A percentile compares a stretch with the other conserved stretches of the same genome.
These are phyloP conservation scores for Talaromyces borbonicus DNA, from an alignment of 495 filamentous ascomycete genomes.

Conservation along the genomic window DNA sequence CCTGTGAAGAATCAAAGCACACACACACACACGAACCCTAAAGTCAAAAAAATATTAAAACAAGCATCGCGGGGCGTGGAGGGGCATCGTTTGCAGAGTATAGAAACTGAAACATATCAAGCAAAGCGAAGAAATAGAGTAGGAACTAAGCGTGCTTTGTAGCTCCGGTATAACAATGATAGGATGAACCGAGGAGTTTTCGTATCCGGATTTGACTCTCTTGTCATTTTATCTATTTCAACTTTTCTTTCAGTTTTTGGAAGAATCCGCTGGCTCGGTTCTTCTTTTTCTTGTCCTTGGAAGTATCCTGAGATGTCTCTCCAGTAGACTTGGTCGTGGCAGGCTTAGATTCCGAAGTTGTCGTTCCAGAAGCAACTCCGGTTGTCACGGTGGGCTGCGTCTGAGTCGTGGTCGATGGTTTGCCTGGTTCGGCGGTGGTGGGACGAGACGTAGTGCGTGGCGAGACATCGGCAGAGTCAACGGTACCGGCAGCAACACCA, in stretches of 20 bases:
- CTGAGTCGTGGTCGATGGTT: constrained; percentile 11
- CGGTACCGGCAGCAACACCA: constrained; percentile 9
- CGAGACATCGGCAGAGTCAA: constrained; percentile 32
- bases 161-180: constrained; percentile 1
- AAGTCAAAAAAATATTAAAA: background rate
- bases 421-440: constrained; percentile 9
- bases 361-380: constrained; percentile 8
- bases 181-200: background rate
- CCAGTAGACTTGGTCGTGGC: no score
- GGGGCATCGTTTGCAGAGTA: background rate
- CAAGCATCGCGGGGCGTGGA: background rate
- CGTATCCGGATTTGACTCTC: no score
- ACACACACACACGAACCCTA: constrained; percentile 3
- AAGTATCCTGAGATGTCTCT: constrained; percentile 3
- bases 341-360: constrained; percentile 6
- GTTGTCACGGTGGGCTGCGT: constrained; percentile 12
- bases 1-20: background rate
- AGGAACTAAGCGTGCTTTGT: background rate
- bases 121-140: background rate
- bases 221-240: constrained; percentile 19
- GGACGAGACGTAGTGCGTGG: constrained; percentile 31
- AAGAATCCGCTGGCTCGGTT: constrained; percentile 38
- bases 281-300: constrained; percentile 41
- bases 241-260: constrained; percentile 40
- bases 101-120: background rate